Conservation (phyloP, 2,329 filamentous ascomycete genomes). For the Ilyonectria sp. region DNA sequence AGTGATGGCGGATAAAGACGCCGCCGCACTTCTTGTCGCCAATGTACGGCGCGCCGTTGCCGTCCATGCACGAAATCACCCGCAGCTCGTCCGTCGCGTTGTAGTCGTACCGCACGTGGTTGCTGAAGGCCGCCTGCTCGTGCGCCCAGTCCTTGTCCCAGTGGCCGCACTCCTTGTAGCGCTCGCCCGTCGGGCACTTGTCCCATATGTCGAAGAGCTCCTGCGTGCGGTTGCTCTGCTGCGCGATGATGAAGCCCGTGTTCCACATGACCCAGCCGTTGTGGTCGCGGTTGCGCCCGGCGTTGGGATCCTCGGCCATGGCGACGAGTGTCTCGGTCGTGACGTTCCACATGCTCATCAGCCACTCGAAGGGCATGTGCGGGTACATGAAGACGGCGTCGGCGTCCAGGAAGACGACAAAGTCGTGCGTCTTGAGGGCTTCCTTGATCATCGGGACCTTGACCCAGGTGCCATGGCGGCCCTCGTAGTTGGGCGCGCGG, state of each 20-base stretch:
- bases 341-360: conserved; percentile 63
- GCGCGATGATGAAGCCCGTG: conserved; percentile 43
- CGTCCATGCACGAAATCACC: conserved; percentile 44
- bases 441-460: conserved; percentile 58
- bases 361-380: conserved; percentile 63
- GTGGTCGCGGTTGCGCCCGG: conserved; percentile 54
- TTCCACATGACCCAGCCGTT: conserved; percentile 43
- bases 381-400: conserved; percentile 60
- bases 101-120: conserved; percentile 47
- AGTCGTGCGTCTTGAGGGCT: conserved; percentile 56
- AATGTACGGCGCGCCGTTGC: conserved; percentile 44
- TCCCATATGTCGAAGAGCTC: conserved; percentile 37
- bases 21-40: conserved; percentile 43
- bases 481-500: conserved; percentile 56
- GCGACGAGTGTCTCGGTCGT: conserved; percentile 57
- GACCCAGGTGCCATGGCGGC: conserved; percentile 63
- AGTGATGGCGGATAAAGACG: conserved; percentile 47
- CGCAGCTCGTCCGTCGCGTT: conserved; percentile 39
- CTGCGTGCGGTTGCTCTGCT: conserved; percentile 42
- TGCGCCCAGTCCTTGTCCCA: conserved; percentile 48
- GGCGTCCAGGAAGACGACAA: conserved; percentile 62
- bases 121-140: conserved; percentile 48
- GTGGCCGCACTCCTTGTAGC: conserved; percentile 36
- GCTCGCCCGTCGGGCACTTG: conserved; percentile 33
- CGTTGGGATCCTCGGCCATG: conserved; percentile 62